phyloP scores from a whole-genome alignment of 345 rosid species.

The Sisymbrium irio region DNA sequence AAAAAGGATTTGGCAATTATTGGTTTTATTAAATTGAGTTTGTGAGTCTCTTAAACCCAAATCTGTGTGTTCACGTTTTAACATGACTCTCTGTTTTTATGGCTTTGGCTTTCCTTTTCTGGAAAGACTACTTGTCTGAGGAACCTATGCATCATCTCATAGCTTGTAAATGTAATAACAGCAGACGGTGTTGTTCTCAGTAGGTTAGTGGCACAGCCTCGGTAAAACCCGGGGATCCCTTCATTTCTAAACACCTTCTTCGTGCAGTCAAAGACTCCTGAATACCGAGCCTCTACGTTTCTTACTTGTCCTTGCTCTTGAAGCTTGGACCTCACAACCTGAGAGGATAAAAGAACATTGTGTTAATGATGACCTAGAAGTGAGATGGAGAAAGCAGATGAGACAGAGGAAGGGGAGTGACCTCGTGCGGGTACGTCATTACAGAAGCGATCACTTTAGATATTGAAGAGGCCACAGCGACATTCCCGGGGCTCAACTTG shows the following conservation, averaged over 20 bases:
- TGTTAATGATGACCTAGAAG: neutral
- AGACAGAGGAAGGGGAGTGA: conserved; percentile 22
- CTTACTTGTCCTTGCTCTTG: conserved; percentile 89
- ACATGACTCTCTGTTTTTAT: too few relatives aligned
- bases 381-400: neutral
- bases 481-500: conserved; percentile 51
- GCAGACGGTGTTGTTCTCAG: conserved; percentile 83
- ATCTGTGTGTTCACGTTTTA: too few relatives aligned
- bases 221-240: conserved; percentile 73
- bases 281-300: conserved; percentile 43
- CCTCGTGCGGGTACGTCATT: conserved; percentile 97
- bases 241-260: conserved; percentile 69
- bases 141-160: conserved; percentile 69
- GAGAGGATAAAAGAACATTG: conserved; percentile 2
- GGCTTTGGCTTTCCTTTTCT: conserved; percentile 9
- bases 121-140: conserved; percentile 9
- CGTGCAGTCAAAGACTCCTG: conserved; percentile 69
- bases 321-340: conserved; percentile 87
- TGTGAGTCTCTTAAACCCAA: conserved; percentile 24
- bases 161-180: conserved; percentile 74
- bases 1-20: conserved; percentile 10
- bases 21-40: conserved; percentile 19
- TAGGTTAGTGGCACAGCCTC: conserved; percentile 82
- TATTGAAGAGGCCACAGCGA: conserved; percentile 82
- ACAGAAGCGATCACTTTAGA: conserved; percentile 83